Base-by-base conservation (phyloP, 108 stramenopile species). In the Fragilariopsis cylindrus region DNA sequence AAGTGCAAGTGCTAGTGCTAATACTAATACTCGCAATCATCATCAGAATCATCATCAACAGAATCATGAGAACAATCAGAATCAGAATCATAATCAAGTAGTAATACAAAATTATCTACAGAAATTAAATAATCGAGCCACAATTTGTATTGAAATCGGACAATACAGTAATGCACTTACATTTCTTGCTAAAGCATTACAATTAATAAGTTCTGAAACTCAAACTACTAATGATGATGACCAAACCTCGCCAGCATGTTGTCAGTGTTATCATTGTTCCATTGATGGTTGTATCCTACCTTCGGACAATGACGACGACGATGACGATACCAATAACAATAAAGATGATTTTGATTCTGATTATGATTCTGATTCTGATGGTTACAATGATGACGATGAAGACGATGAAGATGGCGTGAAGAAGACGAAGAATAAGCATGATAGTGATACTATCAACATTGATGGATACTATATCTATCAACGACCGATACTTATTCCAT, bases 251-350 rank as follows among this genome's bases (percentile, higher is more conserved):
- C 30, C 30, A 30, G 30, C 30, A 30, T 30, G 30, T 30, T 62
- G 60, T 44, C 60, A n/a, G 19, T 75, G 74, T 43, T 41, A 44
- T 47, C 41, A 19, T 6, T 68, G 74, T 18, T 68, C 50, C 30
- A n/a, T 75, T 42, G 74, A 75, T 47, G 44, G 46, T 46, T 75
- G 74, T 30, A 68, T 75, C 11, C 5, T 40, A 40, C 68, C 46
- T 47, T 65, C 67, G 13, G 67, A 68, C 48, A 48, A 19, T 3
- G 21, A 30, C 30, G 30, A 30, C 30, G 30, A 30, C 30, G 30
- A 30, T 30, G 0, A 30, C 30, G 30, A 30, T 30, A 30, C 30
- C 30, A 30, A 30, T 30, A 30, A 30, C 30, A 30, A 30, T 30
- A 30, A 30, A 30, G 30, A 30, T 30, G 30, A 30, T 30, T 30